Evolutionary conservation across 768 basidiomycete species (phyloP), one percentile per base, ranked within the genome.

Genomic region (Sporobolomyces phaffii): DNA sequence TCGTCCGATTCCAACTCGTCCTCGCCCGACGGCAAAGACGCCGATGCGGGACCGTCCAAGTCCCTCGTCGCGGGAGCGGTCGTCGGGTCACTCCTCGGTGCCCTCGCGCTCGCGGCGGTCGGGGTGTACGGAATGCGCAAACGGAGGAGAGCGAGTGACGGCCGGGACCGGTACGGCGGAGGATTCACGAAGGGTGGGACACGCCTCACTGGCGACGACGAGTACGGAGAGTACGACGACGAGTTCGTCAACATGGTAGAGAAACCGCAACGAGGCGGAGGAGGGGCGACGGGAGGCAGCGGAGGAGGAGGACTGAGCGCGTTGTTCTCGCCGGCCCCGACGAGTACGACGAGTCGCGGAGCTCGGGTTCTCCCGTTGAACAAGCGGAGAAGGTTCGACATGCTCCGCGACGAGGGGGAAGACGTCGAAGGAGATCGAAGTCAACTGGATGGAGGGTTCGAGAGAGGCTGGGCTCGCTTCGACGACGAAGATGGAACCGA

Each of bases 361-460:
- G 26, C 29, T 10, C 2, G 40, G 34, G 15, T 40, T 31, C 13
- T n/a, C 13, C 22, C 17, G 29, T 20, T 24, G 45, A 34, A 44
- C 20, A 26, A 58, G 24, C 45, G 40, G 51, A 41, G 62, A 22
- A 24, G 69, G 29, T 59, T 65, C 57, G 69, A 63, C 43, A 70
- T 70, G 57, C 52, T 70, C n/a, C 15, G 31, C 17, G 69, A 70
- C 47, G 69, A 68, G 31, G 65, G 62, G 47, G 61, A 58, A 48
- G 51, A 49, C 29, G 33, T 60, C 52, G 62, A 41, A 52, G 26
- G 10, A 50, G 53, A 7, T 26, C 14, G 5, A 33, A 38, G 20
- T 47, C 54, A 38, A 11, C 17, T 1, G 17, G 28, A 10, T 3
- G 15, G 44, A 45, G 41, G 13, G 20, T 20, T 14, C 31, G 22